A percentile compares a stretch with the other conserved stretches of the same genome.
Conservation (phyloP, 768 basidiomycete species). For the Calocera viscosa region DNA sequence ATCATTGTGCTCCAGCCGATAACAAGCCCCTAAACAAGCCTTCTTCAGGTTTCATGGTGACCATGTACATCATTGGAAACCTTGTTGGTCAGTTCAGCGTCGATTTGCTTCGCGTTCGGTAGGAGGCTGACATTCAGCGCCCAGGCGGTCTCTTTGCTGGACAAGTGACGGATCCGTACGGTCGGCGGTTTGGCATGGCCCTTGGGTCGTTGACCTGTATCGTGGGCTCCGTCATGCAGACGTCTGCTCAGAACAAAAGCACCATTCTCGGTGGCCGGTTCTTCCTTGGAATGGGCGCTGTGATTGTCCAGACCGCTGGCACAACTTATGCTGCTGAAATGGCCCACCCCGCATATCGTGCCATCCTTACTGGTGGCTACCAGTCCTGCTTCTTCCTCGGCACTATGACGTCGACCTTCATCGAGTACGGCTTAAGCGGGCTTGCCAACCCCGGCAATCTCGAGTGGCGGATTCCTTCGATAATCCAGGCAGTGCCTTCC, state of each 20-base stretch:
- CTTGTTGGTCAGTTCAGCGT: constrained; percentile 19
- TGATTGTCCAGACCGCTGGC: constrained; percentile 33
- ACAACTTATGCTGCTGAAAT: constrained; percentile 12
- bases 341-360: constrained; percentile 17
- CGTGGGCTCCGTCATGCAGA: constrained; percentile 16
- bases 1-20: neutral
- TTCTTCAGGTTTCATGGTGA: constrained; percentile 20
- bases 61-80: constrained; percentile 22
- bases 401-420: constrained; percentile 38
- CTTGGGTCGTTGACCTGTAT: constrained; percentile 19
- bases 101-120: neutral
- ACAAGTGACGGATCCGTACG: constrained; percentile 20
- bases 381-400: constrained; percentile 18
- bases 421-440: constrained; percentile 42
- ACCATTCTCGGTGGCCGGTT: constrained; percentile 19
- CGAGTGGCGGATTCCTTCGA: constrained; percentile 74
- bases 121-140: neutral
- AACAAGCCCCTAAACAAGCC: neutral
- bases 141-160: constrained; percentile 17
- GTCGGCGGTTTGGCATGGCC: constrained; percentile 23
- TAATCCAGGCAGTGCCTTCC: constrained; percentile 58
- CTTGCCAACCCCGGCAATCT: constrained; percentile 53
- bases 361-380: constrained; percentile 17
- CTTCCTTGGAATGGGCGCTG: constrained; percentile 18
- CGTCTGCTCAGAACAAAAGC: constrained; percentile 15